Conservation (phyloP, 805 yeast species). For the Debaryomyces hansenii region DNA sequence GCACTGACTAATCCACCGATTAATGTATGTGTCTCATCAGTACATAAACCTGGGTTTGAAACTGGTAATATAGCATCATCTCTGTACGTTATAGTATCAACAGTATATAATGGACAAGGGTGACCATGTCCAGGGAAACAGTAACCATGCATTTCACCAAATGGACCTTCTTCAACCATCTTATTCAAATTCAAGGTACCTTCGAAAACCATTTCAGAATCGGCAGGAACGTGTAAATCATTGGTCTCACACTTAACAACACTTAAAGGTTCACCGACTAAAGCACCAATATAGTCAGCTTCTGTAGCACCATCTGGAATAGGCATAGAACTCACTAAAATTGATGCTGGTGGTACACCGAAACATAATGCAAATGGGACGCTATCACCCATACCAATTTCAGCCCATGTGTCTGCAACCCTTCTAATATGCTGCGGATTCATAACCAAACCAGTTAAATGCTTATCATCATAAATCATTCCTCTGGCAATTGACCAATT, state of each 20-base stretch:
- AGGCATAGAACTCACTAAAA: slow-evolving; percentile 21
- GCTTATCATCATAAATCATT: slow-evolving; percentile 19
- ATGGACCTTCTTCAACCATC: slow-evolving; percentile 22
- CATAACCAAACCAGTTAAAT: slow-evolving; percentile 22
- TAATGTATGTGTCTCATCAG: slow-evolving; percentile 27
- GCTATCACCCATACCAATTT: slow-evolving; percentile 17
- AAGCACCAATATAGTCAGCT: slow-evolving; percentile 21
- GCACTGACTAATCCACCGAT: slow-evolving; percentile 22
- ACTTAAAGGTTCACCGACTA: slow-evolving; percentile 23
- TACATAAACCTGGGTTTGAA: slow-evolving; percentile 22
- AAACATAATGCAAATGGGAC: slow-evolving; percentile 23
- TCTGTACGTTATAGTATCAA: slow-evolving; percentile 19
- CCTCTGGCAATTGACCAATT: slow-evolving; percentile 30
- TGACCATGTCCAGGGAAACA: slow-evolving; percentile 18
- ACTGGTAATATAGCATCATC: slow-evolving; percentile 23
- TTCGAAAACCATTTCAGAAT: slow-evolving; percentile 23
- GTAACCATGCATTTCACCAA: slow-evolving; percentile 32
- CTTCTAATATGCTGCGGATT: slow-evolving; percentile 23
- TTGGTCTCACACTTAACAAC: slow-evolving; percentile 20
- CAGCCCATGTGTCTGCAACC: slow-evolving; percentile 21
- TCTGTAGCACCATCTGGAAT: slow-evolving; percentile 21
- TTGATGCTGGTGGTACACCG: slow-evolving; percentile 30
- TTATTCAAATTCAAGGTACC: slow-evolving; percentile 18
- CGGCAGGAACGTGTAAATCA: slow-evolving; percentile 22
- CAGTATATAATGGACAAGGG: slow-evolving; percentile 23